Evolutionary conservation across 2,329 filamentous ascomycete genomes (phyloP), one percentile per base, ranked within the genome.

Genomic region (Malbranchea cinnamomea): DNA sequence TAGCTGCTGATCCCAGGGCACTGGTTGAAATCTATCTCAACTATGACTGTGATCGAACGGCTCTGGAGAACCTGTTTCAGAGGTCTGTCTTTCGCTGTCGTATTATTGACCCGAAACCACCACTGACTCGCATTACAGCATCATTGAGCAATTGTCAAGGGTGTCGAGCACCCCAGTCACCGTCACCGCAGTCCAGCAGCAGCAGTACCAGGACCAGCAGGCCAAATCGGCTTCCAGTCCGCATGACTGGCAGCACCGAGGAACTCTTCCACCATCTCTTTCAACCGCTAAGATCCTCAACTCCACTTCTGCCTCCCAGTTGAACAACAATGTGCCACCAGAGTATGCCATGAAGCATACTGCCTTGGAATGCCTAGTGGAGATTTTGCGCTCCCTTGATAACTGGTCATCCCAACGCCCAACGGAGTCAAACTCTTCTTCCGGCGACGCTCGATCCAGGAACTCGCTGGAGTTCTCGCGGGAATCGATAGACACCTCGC

Each of bases 21-120:
- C 54, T 98, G 28, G 89, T 98, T 10, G 89, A 98, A 54, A 78
- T 85, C 9, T 98, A 98, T 54, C 69, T 98, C 38, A 98, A 98
- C 54, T 98, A 98, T 49, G 89, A 98, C 52, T 98, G 89, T 57
- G 91, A 95, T 47, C 71, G 87, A 36, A 84, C 83, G 23, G 74
- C 74, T 6, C 71, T 95, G 36, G 87, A 95, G 57, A 98, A 98
- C 54, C 89, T 95, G 54, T 98, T 92, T 52, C 89, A 98, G 55
- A 65, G 70, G 42, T 59, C 46, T 33, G 46, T 39, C 35, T 24
- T 3, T 23, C 17, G n/a, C 5, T 9, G 20, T 4, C 25, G 17
- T 13, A 10, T 19, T 18, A 17, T 14, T 9, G 17, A 19, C 14
- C 17, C 23, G 30, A 30, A 29, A 8, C 24, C 20, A 22, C 29